Base-by-base conservation (phyloP, 1,139 yeast genomes). In the Tardiomyces digboiensis region DNA sequence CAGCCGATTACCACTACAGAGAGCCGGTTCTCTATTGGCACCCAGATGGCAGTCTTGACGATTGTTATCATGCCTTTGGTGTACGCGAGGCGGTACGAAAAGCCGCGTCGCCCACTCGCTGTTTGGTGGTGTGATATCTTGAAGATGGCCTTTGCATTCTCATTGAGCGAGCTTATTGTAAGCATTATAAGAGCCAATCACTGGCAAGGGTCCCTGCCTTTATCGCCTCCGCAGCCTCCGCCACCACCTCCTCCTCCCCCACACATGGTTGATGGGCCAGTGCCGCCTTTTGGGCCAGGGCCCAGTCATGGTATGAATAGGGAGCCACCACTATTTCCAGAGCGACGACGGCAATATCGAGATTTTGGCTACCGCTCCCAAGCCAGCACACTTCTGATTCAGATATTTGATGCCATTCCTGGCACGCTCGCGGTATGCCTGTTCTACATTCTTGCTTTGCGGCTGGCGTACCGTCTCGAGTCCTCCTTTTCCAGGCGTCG, bases 351-450 rank as follows among this genome's bases (percentile, higher is more conserved):
- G 5, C 33, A 16, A n/a, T 16, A 16, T 4, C 14, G 12, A 13
- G 16, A 13, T 8, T n/a, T 13, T 16, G 33, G 33, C 8, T 26
- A 26, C 10, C 33, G 33, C 16, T 5, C 33, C 8, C 33, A 26
- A 16, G 12, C 33, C 23, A 29, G 18, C 16, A n/a, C 39, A 39
- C 36, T 46, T n/a, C 39, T 42, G 8, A 10, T 48, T 21, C 41
- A 45, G 39, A 19, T 42, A 13, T 36, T 49, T 29, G 53, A 50
- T 38, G 36, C 49, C 10, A 43, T 46, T 23, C 52, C 52, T 4
- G 52, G 52, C n/a, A 13, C 46, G 21, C 20, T 45, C 8, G 18
- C 49, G 13, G 42, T 47, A n/a, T 48, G 46, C 37, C 23, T 39
- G 13, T 37, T 44, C 3, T 49, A 50, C 44, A 39, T 39, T 23